phyloP scores from a whole-genome alignment of 1,284 basidiomycete genomes.

The Ustilago hordei region DNA sequence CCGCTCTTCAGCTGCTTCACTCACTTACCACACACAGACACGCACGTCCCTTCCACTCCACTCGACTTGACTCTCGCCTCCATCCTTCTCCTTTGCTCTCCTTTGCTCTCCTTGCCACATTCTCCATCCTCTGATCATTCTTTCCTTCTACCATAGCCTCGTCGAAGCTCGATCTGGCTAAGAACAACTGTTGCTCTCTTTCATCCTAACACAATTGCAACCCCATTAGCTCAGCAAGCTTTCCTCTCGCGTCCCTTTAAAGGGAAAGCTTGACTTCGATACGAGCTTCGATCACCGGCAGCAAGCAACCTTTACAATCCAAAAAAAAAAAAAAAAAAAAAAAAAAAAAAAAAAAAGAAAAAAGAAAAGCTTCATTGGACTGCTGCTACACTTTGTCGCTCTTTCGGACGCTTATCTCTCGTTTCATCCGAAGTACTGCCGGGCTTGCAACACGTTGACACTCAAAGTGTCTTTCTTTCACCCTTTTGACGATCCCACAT shows the following conservation, averaged over 20 bases:
- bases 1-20: neutral
- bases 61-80: neutral
- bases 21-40: neutral
- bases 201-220: neutral
- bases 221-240: neutral
- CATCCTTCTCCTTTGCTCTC: neutral
- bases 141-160: neutral
- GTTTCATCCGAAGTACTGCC: neutral
- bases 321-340: neutral
- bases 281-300: slow-evolving; percentile 18
- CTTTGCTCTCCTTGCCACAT: neutral
- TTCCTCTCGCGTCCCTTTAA: neutral
- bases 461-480: neutral
- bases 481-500: neutral
- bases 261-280: neutral
- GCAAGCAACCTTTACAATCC: neutral
- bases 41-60: neutral
- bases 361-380: too few species aligned
- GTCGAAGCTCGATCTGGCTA: neutral
- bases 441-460: neutral
- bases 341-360: too few species aligned
- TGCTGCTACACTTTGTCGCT: too few species aligned
- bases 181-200: neutral
- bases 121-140: neutral
- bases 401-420: neutral